phyloP scores from a whole-genome alignment of 208 protist species.

The Borovskyia barvae region DNA sequence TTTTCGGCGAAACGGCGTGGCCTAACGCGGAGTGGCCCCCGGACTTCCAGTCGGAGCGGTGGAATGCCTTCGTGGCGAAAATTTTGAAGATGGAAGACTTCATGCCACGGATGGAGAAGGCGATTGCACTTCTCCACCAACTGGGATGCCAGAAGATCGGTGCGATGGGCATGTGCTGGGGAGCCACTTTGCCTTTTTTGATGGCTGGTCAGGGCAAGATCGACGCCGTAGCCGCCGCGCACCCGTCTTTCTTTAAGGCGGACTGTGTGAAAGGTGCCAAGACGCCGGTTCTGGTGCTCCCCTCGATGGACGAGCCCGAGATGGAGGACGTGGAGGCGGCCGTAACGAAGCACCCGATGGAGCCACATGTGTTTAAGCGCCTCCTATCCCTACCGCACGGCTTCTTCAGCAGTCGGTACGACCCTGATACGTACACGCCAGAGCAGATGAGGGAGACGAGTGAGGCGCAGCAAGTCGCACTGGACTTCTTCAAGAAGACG shows the following conservation, averaged over 20 bases:
- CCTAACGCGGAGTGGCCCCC: conserved; percentile 27
- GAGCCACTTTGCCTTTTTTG: conserved; percentile 24
- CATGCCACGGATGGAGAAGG: conserved; percentile 19
- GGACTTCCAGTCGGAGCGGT: conserved; percentile 29
- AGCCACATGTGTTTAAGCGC: conserved; percentile 32
- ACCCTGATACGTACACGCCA: conserved; percentile 25
- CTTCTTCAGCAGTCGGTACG: conserved; percentile 47
- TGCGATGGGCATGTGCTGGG: conserved; percentile 64
- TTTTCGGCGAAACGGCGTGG: conserved; percentile 37
- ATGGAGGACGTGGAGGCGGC: conserved; percentile 35
- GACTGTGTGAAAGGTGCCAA: conserved; percentile 9
- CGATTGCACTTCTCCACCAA: conserved; percentile 32
- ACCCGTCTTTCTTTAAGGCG: conserved; percentile 33
- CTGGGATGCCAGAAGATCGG: conserved; percentile 44
- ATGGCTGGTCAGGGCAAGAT: conserved; percentile 20
- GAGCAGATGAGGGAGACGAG: conserved; percentile 26
- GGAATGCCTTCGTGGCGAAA: conserved; percentile 19
- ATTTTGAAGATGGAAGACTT: conserved; percentile 23
- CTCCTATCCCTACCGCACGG: conserved; percentile 48
- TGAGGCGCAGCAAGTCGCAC: conserved; percentile 15
- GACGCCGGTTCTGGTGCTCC: conserved; percentile 35
- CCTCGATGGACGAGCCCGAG: conserved; percentile 47
- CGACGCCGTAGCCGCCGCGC: conserved; percentile 33
- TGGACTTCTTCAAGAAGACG: conserved; percentile 36
- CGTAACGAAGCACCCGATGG: conserved; percentile 21